phyloP scores from a whole-genome alignment of 1,139 yeast genomes.

The Nakaseomyces kungkrabaensis region DNA sequence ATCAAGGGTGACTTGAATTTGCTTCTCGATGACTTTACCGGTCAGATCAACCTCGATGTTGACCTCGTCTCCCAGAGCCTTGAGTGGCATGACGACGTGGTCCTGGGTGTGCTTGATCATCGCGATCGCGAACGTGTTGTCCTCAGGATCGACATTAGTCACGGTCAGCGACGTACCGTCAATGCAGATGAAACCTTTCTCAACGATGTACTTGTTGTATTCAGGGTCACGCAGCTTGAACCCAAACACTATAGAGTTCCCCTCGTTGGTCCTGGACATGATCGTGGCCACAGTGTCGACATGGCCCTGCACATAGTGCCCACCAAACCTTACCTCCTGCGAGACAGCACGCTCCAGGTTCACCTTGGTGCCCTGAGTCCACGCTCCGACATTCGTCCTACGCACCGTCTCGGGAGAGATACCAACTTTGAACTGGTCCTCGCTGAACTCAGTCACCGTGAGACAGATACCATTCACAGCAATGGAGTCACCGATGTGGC shows the following conservation, averaged over 20 bases:
- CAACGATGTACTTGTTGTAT: constrained; percentile 69
- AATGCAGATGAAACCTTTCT: constrained; percentile 82
- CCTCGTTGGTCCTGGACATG: constrained; percentile 47
- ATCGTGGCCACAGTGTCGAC: constrained; percentile 82
- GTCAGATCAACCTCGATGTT: constrained; percentile 92
- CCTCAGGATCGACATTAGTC: constrained; percentile 50
- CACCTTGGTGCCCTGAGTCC: constrained; percentile 46
- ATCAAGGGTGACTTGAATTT: constrained; percentile 49
- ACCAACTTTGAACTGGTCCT: constrained; percentile 69
- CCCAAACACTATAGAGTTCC: constrained; percentile 68
- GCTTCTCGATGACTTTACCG: constrained; percentile 86
- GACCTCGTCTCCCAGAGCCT: constrained; percentile 52
- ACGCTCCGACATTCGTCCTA: constrained; percentile 61
- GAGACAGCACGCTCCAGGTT: constrained; percentile 87
- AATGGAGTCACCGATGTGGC: constrained; percentile 87
- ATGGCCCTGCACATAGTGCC: constrained; percentile 97
- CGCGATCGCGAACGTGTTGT: constrained; percentile 66
- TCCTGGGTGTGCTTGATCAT: constrained; percentile 87
- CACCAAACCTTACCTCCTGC: constrained; percentile 78
- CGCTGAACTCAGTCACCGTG: constrained; percentile 76
- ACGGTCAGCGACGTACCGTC: constrained; percentile 95
- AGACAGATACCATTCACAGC: constrained; percentile 82
- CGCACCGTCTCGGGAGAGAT: constrained; percentile 87
- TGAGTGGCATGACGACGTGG: constrained; percentile 64
- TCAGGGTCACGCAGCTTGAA: constrained; percentile 58